Conservation (phyloP, 768 basidiomycete species). For the Boletus speciosus region DNA sequence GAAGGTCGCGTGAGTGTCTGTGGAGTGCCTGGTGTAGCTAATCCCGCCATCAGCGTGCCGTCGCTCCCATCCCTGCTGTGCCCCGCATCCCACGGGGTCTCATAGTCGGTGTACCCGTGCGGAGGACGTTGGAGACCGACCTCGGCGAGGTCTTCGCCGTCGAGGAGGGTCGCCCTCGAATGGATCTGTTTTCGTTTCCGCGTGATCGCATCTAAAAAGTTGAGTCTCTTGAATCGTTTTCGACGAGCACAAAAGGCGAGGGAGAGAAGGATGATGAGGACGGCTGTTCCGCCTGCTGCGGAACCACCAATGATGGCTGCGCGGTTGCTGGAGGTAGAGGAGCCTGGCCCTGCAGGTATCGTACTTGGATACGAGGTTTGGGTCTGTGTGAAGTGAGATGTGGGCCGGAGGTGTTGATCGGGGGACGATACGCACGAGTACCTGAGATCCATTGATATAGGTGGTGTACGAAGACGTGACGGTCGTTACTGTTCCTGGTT, state of each 20-base stretch:
- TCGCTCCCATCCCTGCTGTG: neutral
- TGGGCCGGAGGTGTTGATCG: neutral
- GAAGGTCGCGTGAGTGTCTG: neutral
- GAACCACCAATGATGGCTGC: constrained; percentile 43
- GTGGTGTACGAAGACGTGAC: constrained; percentile 22
- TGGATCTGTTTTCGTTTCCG: constrained; percentile 18
- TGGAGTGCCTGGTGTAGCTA: neutral
- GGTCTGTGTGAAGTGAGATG: constrained; percentile 8
- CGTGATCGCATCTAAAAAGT: constrained; percentile 29
- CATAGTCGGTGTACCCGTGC: constrained; percentile 17
- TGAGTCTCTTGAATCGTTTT: constrained; percentile 34
- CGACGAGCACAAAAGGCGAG: constrained; percentile 38
- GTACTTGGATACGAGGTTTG: constrained; percentile 15
- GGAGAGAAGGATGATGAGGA: constrained; percentile 36
- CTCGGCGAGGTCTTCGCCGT: constrained; percentile 24
- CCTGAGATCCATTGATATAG: constrained; percentile 9
- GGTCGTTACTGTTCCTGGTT: constrained; percentile 9
- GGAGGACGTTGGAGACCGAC: constrained; percentile 5
- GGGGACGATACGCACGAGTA: constrained; percentile 15
- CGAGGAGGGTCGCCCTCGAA: constrained; percentile 22
- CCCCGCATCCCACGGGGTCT: constrained; percentile 20
- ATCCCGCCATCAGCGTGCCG: neutral
- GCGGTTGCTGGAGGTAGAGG: constrained; percentile 18
- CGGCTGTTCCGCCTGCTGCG: constrained; percentile 35
- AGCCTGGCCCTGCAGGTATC: constrained; percentile 6